Evolutionary conservation across 1,284 basidiomycete genomes (phyloP).

Genomic region (Takashimella tepidaria): DNA sequence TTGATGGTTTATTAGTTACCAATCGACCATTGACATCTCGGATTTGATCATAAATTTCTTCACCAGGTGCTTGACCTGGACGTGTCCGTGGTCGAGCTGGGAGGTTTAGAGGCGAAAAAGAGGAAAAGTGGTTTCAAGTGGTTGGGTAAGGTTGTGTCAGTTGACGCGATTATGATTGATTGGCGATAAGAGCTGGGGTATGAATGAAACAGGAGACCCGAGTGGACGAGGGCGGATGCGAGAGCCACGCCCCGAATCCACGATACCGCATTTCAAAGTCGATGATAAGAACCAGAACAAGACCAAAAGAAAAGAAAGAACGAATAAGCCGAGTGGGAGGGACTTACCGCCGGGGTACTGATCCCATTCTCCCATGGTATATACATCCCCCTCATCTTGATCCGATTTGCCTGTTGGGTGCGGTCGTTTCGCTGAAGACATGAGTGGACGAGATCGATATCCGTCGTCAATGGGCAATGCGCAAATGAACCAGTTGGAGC

Average conservation of each 20-base stretch:
- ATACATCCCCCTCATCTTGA: slow-evolving; percentile 18
- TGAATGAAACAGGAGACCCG: too few species aligned
- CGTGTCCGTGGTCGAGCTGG: slow-evolving; percentile 26
- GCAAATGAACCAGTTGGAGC: too few species aligned
- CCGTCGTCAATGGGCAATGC: too few species aligned
- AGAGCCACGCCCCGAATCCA: too few species aligned
- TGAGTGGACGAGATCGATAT: too few species aligned
- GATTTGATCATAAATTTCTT: slow-evolving; percentile 33
- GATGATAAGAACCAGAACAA: too few species aligned
- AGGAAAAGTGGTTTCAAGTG: neutral
- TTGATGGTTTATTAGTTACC: slow-evolving; percentile 61
- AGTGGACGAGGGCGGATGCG: too few species aligned
- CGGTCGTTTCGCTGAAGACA: too few species aligned
- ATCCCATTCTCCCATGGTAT: slow-evolving; percentile 21
- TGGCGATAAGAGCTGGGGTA: too few species aligned
- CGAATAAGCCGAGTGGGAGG: neutral
- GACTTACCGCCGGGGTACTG: slow-evolving; percentile 31
- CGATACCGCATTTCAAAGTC: too few species aligned
- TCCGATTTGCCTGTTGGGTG: too few species aligned
- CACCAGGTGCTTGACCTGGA: slow-evolving; percentile 34
- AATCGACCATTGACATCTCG: slow-evolving; percentile 53
- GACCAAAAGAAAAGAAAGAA: neutral
- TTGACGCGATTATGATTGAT: too few species aligned
- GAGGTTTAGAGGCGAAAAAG: neutral
- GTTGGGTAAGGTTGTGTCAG: neutral